phyloP scores from a whole-genome alignment of 495 filamentous ascomycete genomes.

The Podospora australis region DNA sequence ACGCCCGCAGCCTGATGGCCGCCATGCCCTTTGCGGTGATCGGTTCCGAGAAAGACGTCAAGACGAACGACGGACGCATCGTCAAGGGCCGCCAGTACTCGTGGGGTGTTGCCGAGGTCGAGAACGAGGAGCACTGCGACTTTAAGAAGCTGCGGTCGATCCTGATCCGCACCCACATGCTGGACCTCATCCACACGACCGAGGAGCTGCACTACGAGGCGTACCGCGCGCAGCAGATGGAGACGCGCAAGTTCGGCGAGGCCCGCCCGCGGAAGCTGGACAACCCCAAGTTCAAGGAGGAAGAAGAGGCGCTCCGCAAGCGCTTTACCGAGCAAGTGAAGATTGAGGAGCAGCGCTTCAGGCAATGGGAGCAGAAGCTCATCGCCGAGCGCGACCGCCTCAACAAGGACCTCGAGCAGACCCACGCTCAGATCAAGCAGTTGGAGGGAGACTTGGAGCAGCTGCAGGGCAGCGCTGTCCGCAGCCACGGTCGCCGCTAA shows the following conservation, averaged over 20 bases:
- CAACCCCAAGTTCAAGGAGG: slow-evolving; percentile 99
- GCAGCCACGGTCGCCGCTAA: slow-evolving; percentile 95
- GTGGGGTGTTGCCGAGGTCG: slow-evolving; percentile 98
- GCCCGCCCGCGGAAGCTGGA: slow-evolving; percentile 94
- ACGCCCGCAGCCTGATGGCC: slow-evolving; percentile 86
- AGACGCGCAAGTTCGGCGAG: slow-evolving; percentile 98
- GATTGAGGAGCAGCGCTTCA: slow-evolving; percentile 97
- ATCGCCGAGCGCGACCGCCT: slow-evolving; percentile 95
- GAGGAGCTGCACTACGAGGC: slow-evolving; percentile 99
- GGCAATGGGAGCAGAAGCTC: slow-evolving; percentile 99
- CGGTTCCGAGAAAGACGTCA: slow-evolving; percentile 97
- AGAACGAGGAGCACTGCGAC: slow-evolving; percentile 99
- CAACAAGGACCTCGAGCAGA: slow-evolving; percentile 98
- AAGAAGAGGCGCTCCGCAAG: slow-evolving; percentile 96
- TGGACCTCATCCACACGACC: slow-evolving; percentile 98
- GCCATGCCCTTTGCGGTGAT: slow-evolving; percentile 99
- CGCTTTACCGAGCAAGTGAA: slow-evolving; percentile 99
- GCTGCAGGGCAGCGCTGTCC: slow-evolving; percentile 85
- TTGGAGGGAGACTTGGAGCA: slow-evolving; percentile 88
- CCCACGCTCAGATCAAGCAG: slow-evolving; percentile 94
- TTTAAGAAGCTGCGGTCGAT: slow-evolving; percentile 99
- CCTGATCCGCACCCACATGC: slow-evolving; percentile 99
- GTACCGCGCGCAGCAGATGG: slow-evolving; percentile 98
- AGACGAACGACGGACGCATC: slow-evolving; percentile 88
- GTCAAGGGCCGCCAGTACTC: slow-evolving; percentile 98